Conservation (phyloP, 116 monocot species). For the Cymodocea nodosa region DNA sequence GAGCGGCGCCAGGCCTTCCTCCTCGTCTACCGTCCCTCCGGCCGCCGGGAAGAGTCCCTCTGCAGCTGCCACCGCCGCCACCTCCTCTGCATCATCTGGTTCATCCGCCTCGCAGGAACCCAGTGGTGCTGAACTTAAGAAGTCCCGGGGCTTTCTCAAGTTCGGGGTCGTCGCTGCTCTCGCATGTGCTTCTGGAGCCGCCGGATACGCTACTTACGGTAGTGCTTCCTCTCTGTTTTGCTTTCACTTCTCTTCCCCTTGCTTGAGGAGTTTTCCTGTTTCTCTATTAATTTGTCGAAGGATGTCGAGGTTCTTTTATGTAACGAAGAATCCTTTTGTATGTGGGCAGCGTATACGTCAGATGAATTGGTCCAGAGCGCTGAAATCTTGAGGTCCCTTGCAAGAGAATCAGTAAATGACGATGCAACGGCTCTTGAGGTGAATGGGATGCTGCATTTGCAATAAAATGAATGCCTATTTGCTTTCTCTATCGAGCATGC, state of each 20-base stretch:
- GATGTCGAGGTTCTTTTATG: too few species aligned
- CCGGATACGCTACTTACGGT: constrained; percentile 49
- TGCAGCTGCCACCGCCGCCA: neutral
- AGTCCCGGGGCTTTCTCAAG: constrained; percentile 24
- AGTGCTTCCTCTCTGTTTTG: neutral
- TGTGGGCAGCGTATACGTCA: constrained; percentile 10
- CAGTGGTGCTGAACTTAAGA: constrained; percentile 9
- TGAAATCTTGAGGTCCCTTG: constrained; percentile 3
- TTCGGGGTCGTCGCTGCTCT: constrained; percentile 23
- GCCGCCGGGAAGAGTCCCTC: neutral
- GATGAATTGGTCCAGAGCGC: constrained; percentile 12
- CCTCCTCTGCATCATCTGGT: too few species aligned
- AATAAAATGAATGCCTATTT: neutral
- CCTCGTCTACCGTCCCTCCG: neutral
- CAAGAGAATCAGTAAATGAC: constrained; percentile 6
- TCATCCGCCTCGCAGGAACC: too few species aligned
- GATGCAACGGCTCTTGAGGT: constrained; percentile 16
- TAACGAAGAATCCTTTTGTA: too few species aligned
- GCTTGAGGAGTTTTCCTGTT: too few species aligned
- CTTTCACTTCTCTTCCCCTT: too few species aligned
- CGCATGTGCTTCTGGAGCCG: constrained; percentile 24
- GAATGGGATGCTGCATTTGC: neutral
- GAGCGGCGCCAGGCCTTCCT: neutral
- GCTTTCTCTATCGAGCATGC: too few species aligned
- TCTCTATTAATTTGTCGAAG: neutral